These are phyloP conservation scores for Eimeria tenella DNA, from an alignment of 169 alveolate species.

Conservation along the genomic window DNA sequence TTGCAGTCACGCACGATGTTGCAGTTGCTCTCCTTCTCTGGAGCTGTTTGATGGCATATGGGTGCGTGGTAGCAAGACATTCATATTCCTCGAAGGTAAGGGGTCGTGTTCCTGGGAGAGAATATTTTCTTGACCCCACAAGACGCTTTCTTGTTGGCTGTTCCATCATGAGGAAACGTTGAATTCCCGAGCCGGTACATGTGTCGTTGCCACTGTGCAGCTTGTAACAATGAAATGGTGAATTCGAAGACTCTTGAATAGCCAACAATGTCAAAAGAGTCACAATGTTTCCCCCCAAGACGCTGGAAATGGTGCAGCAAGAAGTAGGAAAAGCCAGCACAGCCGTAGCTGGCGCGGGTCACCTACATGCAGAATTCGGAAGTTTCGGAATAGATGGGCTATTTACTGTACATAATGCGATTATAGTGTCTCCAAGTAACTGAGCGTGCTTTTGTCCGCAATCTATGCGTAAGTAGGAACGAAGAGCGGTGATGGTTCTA, in stretches of 20 bases:
- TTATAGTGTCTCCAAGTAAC: too few species aligned
- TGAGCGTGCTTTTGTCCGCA: too few species aligned
- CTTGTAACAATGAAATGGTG: not conserved
- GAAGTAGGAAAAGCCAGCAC: conserved; percentile 10
- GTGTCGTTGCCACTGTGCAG: not conserved
- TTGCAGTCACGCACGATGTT: not conserved
- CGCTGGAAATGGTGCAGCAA: not conserved
- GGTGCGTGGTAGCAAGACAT: conserved; percentile 63
- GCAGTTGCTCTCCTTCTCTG: not conserved
- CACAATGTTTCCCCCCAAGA: not conserved
- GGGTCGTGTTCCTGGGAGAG: conserved; percentile 62
- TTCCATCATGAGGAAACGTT: conserved; percentile 26
- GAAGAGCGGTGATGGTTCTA: too few species aligned
- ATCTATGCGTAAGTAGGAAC: too few species aligned
- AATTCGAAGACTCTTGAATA: too few species aligned
- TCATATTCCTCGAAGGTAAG: conserved; percentile 60
- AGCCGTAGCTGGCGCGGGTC: conserved; percentile 22
- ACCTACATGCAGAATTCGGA: not conserved
- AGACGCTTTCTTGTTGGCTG: not conserved
- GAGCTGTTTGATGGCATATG: conserved; percentile 47
- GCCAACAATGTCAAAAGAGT: too few species aligned
- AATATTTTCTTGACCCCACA: not conserved
- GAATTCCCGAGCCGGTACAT: not conserved
- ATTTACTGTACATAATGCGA: not conserved
- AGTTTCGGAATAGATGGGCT: not conserved